Evolutionary conservation across 305 asterid genomes (phyloP), one percentile per base, ranked within the genome.

Genomic region (Rubia peregrina): DNA sequence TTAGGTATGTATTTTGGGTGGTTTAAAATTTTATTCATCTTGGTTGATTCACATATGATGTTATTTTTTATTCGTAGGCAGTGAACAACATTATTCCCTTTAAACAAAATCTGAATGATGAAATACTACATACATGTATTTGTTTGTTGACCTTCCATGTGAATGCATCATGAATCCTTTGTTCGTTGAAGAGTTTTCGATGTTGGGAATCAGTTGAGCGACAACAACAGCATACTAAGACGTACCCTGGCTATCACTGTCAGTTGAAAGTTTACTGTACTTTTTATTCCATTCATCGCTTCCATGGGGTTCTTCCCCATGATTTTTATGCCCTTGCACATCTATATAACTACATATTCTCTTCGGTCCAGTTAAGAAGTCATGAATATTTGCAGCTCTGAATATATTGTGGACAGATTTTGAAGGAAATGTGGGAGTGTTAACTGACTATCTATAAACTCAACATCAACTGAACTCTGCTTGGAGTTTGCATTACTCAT

Each of bases 161-260:
- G 73, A 94, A 91, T 7, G 89, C 93, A 9, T 94, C 96, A 16
- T 84, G 97, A 73, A 94, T 85, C 68, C 68, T 83, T 48, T 79
- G 79, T 71, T 87, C 86, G 9, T 80, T 69, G 46, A 90, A 91
- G 70, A 89, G 83, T 63, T 51, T 71, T 68, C 43, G 65, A 14
- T 40, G 77, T 33, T 61, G 53, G 26, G 26, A 71, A 13, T 38
- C 77, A 53, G 24, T 24, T 17, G 59, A 33, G 36, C 0, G 36
- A 0, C 13, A 42, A 40, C 60, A 43, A 19, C 1, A 24, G 56
- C 74, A 42, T 49, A 62, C 24, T 71, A 66, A 46, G 73, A 69
- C 17, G 6, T 61, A 22, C 19, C 6, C 41, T 74, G 49, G 75
- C 38, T 61, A 69, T 69, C 70, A 61, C 33, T 67, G 64, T 87